Evolutionary conservation across 352 stramenopile genomes (phyloP), one percentile per base, ranked within the genome.

Genomic region (Pythium utonaiense): DNA sequence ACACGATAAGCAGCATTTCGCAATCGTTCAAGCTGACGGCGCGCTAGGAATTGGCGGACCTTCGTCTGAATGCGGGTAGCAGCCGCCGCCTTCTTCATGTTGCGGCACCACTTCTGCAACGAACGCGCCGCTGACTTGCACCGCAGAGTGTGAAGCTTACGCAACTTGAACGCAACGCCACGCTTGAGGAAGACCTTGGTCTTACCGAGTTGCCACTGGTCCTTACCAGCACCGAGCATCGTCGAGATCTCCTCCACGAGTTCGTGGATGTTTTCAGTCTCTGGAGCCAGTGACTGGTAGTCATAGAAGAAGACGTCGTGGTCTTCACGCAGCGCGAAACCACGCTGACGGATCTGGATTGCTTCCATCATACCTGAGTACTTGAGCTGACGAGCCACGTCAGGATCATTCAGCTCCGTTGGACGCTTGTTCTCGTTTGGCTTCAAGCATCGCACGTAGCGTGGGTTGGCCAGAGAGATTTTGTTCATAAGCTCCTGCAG

Each of bases 281-380:
- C 73, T n/a, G 87, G 87, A 2, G 83, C 82, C 17, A 96, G 64
- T n/a, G 80, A 81, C 51, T 95, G 83, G 48, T 93, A 95, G 62
- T 96, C 86, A 57, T 96, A 95, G 60, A 96, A 96, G 62, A 96
- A 96, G 25, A 94, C 86, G 51, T 96, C 87, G 63, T 96, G 87
- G 38, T 96, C 87, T 53, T 96, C 87, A 13, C 87, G 83, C 19
- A 96, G 60, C 30, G 85, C 87, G 67, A 96, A 96, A 16, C 87
- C 87, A 36, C 83, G 83, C 65, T 95, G 87, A 47, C 87, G 87
- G 45, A 96, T 96, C 63, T 96, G 86, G 50, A 96, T 95, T 12
- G 87, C 86, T 55, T 96, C 87, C 86, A 96, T 95, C 87, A 96
- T 96, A 34, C 88, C 88, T 17, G 88, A 96, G 58, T 96, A 96